Percentiles rank a stretch among this genome's conserved stretches.
These are phyloP conservation scores for Eimeria mitis DNA, from an alignment of 169 alveolate genomes.

Conservation along the genomic window DNA sequence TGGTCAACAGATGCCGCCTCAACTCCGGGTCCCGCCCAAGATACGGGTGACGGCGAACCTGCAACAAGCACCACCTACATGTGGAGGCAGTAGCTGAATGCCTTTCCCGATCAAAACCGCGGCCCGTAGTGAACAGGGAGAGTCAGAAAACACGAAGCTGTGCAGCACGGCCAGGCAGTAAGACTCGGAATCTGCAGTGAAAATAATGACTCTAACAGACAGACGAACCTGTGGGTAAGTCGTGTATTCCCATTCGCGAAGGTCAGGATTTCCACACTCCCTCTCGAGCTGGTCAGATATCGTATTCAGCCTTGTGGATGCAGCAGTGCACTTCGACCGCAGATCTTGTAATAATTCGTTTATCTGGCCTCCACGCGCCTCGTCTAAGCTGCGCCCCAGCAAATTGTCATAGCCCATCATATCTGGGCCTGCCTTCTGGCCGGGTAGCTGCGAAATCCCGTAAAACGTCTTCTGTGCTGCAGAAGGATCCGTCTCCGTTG, in stretches of 20 bases:
- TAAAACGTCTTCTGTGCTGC: conserved; percentile 3
- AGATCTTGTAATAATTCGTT: conserved; percentile 61
- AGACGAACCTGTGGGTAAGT: conserved; percentile 61
- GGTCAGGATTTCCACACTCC: conserved; percentile 67
- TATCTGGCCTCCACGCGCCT: conserved; percentile 67
- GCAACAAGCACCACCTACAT: background rate
- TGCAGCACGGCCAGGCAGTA: background rate
- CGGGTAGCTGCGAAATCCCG: conserved; percentile 71
- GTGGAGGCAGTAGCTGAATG: background rate
- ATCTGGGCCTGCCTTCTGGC: background rate
- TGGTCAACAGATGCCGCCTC: conserved; percentile 46
- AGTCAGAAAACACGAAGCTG: background rate
- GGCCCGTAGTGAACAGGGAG: background rate
- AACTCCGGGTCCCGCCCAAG: conserved; percentile 65
- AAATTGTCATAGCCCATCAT: conserved; percentile 32
- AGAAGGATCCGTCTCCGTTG: background rate
- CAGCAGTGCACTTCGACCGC: conserved; percentile 71
- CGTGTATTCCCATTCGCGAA: conserved; percentile 79
- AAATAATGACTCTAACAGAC: background rate
- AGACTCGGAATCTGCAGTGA: background rate
- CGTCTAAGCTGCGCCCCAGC: conserved; percentile 24
- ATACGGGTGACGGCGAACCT: conserved; percentile 76
- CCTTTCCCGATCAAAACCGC: background rate
- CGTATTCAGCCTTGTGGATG: conserved; percentile 59
- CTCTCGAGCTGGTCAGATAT: conserved; percentile 69